Evolutionary conservation across 2,329 filamentous ascomycete genomes (phyloP).

Genomic region (Remersonia thermophila): DNA sequence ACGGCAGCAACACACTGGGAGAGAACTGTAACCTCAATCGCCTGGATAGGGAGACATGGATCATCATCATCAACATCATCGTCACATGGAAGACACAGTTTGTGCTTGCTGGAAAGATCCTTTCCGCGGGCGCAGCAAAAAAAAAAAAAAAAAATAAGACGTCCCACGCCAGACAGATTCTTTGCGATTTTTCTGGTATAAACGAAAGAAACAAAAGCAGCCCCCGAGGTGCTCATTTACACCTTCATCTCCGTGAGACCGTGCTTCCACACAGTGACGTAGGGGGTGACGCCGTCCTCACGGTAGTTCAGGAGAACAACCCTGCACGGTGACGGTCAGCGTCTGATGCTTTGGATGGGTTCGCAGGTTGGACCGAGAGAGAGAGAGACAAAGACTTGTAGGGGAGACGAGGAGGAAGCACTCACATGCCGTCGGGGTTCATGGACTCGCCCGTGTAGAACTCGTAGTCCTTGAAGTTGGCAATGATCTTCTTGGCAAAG

Average conservation of each 20-base stretch:
- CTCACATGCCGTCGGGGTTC: constrained; percentile 88
- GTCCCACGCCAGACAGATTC: too few species aligned
- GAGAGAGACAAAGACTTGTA: background rate
- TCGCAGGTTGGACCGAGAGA: too few species aligned
- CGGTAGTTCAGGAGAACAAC: constrained; percentile 93
- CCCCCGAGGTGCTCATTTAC: constrained; percentile 34
- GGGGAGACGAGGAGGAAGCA: constrained; percentile 15
- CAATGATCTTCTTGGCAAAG: constrained; percentile 73
- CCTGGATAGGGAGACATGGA: background rate
- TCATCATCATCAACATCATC: too few species aligned
- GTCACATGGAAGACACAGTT: too few species aligned
- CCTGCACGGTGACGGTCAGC: constrained; percentile 31
- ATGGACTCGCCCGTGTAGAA: constrained; percentile 87
- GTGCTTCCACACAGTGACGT: constrained; percentile 88
- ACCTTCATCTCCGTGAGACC: constrained; percentile 85
- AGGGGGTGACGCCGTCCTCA: constrained; percentile 88
- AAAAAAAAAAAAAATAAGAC: background rate
- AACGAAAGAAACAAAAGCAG: background rate
- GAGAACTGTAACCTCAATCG: background rate
- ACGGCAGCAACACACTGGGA: background rate
- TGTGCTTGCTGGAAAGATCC: background rate
- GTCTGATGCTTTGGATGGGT: constrained; percentile 2
- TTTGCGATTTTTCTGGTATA: constrained; percentile 1
- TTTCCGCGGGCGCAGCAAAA: too few species aligned
- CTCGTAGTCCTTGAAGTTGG: constrained; percentile 92